These are phyloP conservation scores for Populus tremula DNA, from an alignment of 345 rosid species.

Conservation along the genomic window DNA sequence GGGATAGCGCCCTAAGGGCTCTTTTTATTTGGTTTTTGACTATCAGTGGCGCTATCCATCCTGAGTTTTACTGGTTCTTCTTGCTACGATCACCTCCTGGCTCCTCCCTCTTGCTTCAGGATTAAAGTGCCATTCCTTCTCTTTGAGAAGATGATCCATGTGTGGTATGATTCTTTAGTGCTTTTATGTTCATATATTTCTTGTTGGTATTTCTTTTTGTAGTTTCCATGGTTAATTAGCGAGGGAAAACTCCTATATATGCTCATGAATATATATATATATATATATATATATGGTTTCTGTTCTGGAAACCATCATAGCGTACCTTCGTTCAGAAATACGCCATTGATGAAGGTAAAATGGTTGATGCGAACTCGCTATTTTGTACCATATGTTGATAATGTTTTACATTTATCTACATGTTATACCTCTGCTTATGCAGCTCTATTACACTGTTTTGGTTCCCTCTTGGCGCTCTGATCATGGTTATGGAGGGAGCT, in stretches of 20 bases:
- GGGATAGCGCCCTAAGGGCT: conserved; percentile 68
- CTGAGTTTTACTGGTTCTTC: conserved; percentile 72
- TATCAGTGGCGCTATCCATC: conserved; percentile 62
- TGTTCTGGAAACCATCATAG: background rate
- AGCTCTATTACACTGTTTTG: background rate
- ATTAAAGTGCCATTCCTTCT: background rate
- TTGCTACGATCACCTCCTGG: conserved; percentile 23
- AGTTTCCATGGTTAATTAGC: background rate
- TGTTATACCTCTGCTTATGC: background rate
- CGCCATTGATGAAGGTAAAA: background rate
- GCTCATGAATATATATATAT: too few species aligned
- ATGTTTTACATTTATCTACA: background rate
- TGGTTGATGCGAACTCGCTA: background rate
- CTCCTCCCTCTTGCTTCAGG: background rate
- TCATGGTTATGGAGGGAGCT: background rate
- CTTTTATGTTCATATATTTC: background rate
- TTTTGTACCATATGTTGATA: background rate
- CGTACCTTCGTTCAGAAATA: background rate
- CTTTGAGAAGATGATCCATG: background rate
- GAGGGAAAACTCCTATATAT: background rate
- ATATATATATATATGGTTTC: background rate
- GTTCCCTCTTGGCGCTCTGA: background rate
- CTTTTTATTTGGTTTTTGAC: background rate
- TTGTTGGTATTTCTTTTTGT: background rate
- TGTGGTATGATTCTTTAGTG: background rate